Evolutionary conservation across 176 grass and related monocot species (phyloP).

Genomic region (Aegilops speltoides): DNA sequence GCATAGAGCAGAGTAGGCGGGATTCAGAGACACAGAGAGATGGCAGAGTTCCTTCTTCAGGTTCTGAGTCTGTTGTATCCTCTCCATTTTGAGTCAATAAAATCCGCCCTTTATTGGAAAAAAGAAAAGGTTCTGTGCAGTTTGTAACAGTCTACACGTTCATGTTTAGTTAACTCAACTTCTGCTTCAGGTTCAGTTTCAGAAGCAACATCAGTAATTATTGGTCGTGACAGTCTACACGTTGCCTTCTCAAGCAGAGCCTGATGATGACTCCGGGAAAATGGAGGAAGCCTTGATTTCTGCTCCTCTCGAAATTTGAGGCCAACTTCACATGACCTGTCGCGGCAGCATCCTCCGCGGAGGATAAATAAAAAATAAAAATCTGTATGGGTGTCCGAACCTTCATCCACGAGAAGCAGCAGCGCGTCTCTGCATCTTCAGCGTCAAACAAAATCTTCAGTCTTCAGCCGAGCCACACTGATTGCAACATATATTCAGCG

Average conservation of each 20-base stretch:
- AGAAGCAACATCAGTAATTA: too few species aligned
- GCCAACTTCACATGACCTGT: constrained; percentile 69
- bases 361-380: neutral
- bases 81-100: too few species aligned
- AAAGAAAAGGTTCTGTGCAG: too few species aligned
- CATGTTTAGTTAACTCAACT: too few species aligned
- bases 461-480: constrained; percentile 78
- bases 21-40: too few species aligned
- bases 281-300: constrained; percentile 78
- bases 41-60: too few species aligned
- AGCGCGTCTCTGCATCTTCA: constrained; percentile 82
- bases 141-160: too few species aligned
- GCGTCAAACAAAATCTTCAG: constrained; percentile 69
- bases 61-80: too few species aligned
- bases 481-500: constrained; percentile 76
- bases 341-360: constrained; percentile 53
- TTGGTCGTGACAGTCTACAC: too few species aligned
- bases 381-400: constrained; percentile 10
- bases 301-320: constrained; percentile 72
- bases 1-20: too few species aligned
- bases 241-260: constrained; percentile 34
- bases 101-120: too few species aligned
- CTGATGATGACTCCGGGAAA: constrained; percentile 46
- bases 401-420: constrained; percentile 82
- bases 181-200: too few species aligned